Evolutionary conservation across 345 rosid species (phyloP).

Genomic region (Excoecaria cochinchinensis): DNA sequence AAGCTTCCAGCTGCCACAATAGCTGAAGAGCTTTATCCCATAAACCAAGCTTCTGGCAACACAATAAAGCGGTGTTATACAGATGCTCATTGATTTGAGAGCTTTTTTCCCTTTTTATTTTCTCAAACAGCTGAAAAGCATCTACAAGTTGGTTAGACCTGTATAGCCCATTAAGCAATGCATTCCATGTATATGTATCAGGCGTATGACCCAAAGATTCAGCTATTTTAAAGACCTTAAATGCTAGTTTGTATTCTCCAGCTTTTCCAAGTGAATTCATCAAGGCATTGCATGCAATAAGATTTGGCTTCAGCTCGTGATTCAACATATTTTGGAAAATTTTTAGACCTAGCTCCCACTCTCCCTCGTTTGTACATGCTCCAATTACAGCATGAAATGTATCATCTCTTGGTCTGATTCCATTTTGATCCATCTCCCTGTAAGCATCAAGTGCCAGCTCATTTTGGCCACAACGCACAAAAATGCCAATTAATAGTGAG

Average conservation of each 20-base stretch:
- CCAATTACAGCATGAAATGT: slow-evolving; percentile 57
- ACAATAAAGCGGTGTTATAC: slow-evolving; percentile 59
- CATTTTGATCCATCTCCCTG: slow-evolving; percentile 55
- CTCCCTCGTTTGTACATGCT: slow-evolving; percentile 60
- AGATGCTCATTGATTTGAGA: slow-evolving; percentile 48
- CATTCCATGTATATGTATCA: slow-evolving; percentile 78
- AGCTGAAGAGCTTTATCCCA: slow-evolving; percentile 82
- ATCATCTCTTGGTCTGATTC: slow-evolving; percentile 50
- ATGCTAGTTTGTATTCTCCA: slow-evolving; percentile 55
- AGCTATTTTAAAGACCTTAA: slow-evolving; percentile 46
- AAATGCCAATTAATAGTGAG: slow-evolving; percentile 61
- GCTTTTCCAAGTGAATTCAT: slow-evolving; percentile 69
- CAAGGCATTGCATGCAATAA: slow-evolving; percentile 63
- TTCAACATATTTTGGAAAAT: slow-evolving; percentile 56
- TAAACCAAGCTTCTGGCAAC: slow-evolving; percentile 70
- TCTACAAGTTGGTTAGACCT: slow-evolving; percentile 51
- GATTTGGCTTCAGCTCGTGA: slow-evolving; percentile 51
- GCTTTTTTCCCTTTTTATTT: slow-evolving; percentile 34
- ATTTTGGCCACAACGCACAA: slow-evolving; percentile 56
- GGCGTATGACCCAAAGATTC: slow-evolving; percentile 57
- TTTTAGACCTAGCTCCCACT: slow-evolving; percentile 53
- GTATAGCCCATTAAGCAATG: slow-evolving; percentile 59
- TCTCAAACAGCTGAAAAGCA: slow-evolving; percentile 68
- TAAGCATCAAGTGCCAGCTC: slow-evolving; percentile 74
- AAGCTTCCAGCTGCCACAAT: slow-evolving; percentile 69